Conservation (phyloP, 129 eudicot genomes). For the Escallonia herrerae region DNA sequence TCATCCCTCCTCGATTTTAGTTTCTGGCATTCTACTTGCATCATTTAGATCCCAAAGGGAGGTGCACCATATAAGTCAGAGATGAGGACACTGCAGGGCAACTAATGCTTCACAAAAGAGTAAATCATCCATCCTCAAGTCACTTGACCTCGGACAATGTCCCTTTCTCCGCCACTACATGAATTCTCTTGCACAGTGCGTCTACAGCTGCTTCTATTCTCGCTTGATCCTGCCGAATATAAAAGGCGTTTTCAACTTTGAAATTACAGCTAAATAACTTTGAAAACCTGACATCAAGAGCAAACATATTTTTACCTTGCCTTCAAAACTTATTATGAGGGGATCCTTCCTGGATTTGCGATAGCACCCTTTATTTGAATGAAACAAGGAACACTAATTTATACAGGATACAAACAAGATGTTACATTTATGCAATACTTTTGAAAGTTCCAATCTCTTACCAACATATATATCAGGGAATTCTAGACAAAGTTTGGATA, state of each 20-base stretch:
- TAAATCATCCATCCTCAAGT: not conserved
- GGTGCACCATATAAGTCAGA: not conserved
- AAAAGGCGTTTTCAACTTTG: not conserved
- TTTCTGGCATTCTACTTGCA: not conserved
- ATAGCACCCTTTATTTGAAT: conserved; percentile 42
- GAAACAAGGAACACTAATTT: not conserved
- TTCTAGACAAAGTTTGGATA: conserved; percentile 53
- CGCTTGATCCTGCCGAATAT: conserved; percentile 52
- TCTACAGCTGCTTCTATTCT: conserved; percentile 61
- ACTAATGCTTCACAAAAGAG: not conserved
- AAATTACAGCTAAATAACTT: not conserved
- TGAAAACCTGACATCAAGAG: not conserved
- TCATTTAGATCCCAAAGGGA: not conserved
- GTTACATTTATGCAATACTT: too few relatives aligned
- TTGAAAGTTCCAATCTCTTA: conserved; percentile 6
- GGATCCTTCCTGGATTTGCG: conserved; percentile 80
- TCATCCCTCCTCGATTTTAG: not conserved
- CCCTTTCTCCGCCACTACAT: conserved; percentile 8
- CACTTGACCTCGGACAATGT: conserved; percentile 17
- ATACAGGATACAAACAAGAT: too few relatives aligned
- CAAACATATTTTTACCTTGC: conserved; percentile 52
- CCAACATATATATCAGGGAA: conserved; percentile 82
- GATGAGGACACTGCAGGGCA: not conserved
- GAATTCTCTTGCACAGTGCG: conserved; percentile 47
- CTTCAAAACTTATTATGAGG: conserved; percentile 50